These are phyloP conservation scores for Rosa chinensis DNA, from an alignment of 306 rosid genomes.

Conservation along the genomic window DNA sequence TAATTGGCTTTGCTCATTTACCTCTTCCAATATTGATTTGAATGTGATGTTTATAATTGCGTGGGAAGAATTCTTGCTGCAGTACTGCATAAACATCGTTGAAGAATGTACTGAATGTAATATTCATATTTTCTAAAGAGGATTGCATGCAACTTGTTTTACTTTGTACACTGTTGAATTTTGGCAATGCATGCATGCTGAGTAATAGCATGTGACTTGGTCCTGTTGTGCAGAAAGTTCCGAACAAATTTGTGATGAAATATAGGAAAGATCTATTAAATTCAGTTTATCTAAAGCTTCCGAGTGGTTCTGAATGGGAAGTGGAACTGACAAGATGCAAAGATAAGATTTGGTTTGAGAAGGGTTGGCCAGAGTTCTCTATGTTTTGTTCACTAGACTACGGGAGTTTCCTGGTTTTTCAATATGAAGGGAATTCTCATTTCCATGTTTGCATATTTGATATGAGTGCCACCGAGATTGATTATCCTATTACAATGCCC, in stretches of 20 bases:
- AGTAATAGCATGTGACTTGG: neutral
- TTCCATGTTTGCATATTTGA: slow-evolving; percentile 17
- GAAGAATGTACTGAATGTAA: neutral
- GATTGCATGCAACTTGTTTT: neutral
- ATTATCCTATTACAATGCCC: neutral
- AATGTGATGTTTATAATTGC: neutral
- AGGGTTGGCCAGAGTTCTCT: slow-evolving; percentile 10
- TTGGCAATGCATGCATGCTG: neutral
- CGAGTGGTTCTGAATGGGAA: slow-evolving; percentile 12
- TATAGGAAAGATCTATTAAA: neutral
- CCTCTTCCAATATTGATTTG: neutral
- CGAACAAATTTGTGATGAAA: slow-evolving; percentile 11
- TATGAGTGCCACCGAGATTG: slow-evolving; percentile 3
- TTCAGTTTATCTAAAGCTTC: neutral
- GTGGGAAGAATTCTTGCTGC: neutral
- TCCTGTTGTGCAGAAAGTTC: slow-evolving; percentile 8
- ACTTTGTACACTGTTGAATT: too few relatives aligned
- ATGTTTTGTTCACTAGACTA: neutral
- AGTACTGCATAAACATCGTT: neutral
- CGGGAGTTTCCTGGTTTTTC: slow-evolving; percentile 3
- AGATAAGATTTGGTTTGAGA: slow-evolving; percentile 3
- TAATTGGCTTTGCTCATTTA: neutral
- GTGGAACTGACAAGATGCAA: slow-evolving; percentile 5
- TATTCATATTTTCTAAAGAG: neutral
- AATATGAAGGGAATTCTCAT: neutral